These are phyloP conservation scores for Epichloe gansuensis DNA, from an alignment of 2,329 filamentous ascomycete species.

Conservation along the genomic window DNA sequence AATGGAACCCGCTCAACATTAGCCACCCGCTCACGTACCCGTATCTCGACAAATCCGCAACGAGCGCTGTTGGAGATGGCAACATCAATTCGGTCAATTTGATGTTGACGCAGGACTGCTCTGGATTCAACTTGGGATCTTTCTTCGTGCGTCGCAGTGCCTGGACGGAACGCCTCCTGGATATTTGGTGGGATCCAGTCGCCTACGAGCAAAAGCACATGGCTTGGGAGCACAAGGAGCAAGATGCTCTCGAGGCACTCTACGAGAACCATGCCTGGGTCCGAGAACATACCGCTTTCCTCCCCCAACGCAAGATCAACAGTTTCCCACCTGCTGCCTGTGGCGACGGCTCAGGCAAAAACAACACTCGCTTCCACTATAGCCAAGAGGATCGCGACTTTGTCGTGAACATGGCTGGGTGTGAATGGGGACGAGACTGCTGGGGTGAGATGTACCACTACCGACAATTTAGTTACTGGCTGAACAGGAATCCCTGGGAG, in stretches of 20 bases:
- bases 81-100: slow-evolving; percentile 70
- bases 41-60: slow-evolving; percentile 65
- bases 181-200: slow-evolving; percentile 98
- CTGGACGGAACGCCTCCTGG: slow-evolving; percentile 84
- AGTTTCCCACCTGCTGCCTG: slow-evolving; percentile 88
- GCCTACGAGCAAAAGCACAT: slow-evolving; percentile 97
- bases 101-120: slow-evolving; percentile 83
- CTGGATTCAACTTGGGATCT: slow-evolving; percentile 90
- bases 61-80: slow-evolving; percentile 64
- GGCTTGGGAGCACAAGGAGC: slow-evolving; percentile 98
- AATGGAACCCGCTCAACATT: slow-evolving; percentile 91
- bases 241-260: slow-evolving; percentile 85
- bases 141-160: slow-evolving; percentile 79
- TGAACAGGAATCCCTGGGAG: slow-evolving; percentile 79
- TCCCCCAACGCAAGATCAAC: slow-evolving; percentile 86
- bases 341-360: slow-evolving; percentile 49
- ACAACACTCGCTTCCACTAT: slow-evolving; percentile 74
- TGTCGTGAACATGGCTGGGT: slow-evolving; percentile 95
- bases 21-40: slow-evolving; percentile 62
- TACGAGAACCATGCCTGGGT: slow-evolving; percentile 91
- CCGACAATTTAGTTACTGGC: slow-evolving; percentile 76
- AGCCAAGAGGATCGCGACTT: slow-evolving; percentile 77
- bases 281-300: slow-evolving; percentile 73
- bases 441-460: slow-evolving; percentile 98
- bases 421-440: slow-evolving; percentile 91